Conservation (phyloP, 371 early-diverging fungal genomes). For the Mortierella sp. region DNA sequence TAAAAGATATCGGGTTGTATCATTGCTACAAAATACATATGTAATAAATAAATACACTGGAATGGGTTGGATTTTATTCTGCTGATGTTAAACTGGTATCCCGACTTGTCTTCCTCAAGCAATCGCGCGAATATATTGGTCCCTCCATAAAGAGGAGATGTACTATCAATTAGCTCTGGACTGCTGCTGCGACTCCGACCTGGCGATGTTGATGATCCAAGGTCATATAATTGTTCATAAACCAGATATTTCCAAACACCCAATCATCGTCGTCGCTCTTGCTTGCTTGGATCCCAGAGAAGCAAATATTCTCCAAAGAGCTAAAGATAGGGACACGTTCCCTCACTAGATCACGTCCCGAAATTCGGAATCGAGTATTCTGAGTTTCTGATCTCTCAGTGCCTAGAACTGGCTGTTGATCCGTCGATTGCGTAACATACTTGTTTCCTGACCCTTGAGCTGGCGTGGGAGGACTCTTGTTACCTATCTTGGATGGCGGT, state of each 20-base stretch:
- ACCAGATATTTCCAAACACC: conserved; percentile 39
- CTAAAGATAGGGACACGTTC: conserved; percentile 31
- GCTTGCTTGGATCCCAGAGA: conserved; percentile 21
- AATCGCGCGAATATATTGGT: too few species aligned
- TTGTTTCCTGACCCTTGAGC: background rate
- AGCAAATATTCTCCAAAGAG: conserved; percentile 5
- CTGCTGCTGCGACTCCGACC: conserved; percentile 22
- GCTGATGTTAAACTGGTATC: too few species aligned
- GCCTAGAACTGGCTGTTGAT: background rate
- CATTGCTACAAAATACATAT: conserved; percentile 1
- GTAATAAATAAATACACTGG: conserved; percentile 1
- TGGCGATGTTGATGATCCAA: conserved; percentile 9
- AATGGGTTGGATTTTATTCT: conserved; percentile 1
- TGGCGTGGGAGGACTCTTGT: background rate
- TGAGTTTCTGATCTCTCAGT: background rate
- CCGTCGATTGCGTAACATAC: background rate
- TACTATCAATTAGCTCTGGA: background rate
- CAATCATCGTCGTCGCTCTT: conserved; percentile 29
- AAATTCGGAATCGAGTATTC: conserved; percentile 12
- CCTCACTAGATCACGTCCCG: conserved; percentile 20
- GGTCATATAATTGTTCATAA: conserved; percentile 35
- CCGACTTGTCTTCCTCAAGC: background rate
- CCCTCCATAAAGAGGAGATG: too few species aligned
- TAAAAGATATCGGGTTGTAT: background rate
- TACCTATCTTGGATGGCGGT: background rate